Conservation (phyloP, 2,329 filamentous ascomycete genomes). For the Ophiostoma australiae region DNA sequence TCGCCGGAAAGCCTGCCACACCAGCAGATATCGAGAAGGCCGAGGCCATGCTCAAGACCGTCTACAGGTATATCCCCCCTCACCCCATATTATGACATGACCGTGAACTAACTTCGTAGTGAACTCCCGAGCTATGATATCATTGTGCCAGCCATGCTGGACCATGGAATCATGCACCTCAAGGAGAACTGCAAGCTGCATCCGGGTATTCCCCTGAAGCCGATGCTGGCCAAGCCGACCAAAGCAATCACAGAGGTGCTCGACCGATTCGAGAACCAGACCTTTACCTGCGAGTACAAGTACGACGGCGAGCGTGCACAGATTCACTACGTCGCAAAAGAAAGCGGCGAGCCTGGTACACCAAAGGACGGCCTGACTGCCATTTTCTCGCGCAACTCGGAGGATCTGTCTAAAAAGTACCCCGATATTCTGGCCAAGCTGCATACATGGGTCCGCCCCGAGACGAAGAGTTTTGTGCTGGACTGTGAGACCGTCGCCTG, state of each 20-base stretch:
- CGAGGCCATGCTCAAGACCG: conserved; percentile 79
- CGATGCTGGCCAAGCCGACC: conserved; percentile 97
- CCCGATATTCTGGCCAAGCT: conserved; percentile 90
- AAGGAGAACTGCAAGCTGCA: conserved; percentile 83
- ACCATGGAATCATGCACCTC: conserved; percentile 79
- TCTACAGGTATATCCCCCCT: conserved; percentile 53
- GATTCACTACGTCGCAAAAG: conserved; percentile 83
- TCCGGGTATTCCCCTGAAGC: conserved; percentile 90
- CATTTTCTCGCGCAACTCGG: conserved; percentile 96
- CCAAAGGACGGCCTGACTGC: conserved; percentile 62
- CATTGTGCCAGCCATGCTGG: conserved; percentile 82
- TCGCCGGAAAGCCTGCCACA: conserved; percentile 64
- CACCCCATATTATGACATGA: background rate
- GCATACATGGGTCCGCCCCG: conserved; percentile 80
- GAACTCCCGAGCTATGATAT: conserved; percentile 93
- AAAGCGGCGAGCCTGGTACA: conserved; percentile 33
- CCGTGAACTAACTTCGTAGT: conserved; percentile 34
- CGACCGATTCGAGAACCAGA: conserved; percentile 90
- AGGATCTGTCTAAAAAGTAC: conserved; percentile 96
- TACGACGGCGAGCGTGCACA: conserved; percentile 98
- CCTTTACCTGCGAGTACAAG: conserved; percentile 98
- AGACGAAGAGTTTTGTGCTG: conserved; percentile 92
- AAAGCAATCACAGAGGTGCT: conserved; percentile 97
- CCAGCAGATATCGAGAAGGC: conserved; percentile 75
- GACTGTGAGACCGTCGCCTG: conserved; percentile 97